These are phyloP conservation scores for Hypoxylon crocopeplum DNA, from an alignment of 495 filamentous ascomycete species.

Conservation along the genomic window DNA sequence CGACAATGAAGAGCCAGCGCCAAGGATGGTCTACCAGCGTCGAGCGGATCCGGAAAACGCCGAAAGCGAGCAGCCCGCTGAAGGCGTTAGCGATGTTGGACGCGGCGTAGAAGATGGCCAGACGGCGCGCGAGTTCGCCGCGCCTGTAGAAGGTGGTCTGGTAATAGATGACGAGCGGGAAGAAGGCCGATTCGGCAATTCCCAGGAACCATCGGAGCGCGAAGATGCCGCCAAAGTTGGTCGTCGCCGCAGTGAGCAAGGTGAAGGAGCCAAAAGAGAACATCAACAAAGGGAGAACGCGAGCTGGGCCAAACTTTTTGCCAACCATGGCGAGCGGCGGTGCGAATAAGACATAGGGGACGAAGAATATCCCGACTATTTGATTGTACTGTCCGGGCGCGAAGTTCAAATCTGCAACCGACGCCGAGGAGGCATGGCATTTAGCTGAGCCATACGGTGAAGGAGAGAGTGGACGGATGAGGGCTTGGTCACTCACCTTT, in stretches of 20 bases:
- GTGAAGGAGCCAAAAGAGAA: constrained; percentile 69
- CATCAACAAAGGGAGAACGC: constrained; percentile 73
- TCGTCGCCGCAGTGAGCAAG: constrained; percentile 56
- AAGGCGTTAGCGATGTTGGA: constrained; percentile 78
- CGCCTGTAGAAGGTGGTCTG: constrained; percentile 71
- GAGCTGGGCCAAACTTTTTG: constrained; percentile 69
- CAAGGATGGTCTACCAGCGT: constrained; percentile 58
- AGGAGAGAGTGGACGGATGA: constrained; percentile 39
- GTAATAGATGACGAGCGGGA: constrained; percentile 68
- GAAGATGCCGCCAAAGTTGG: constrained; percentile 71
- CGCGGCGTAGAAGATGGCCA: constrained; percentile 81
- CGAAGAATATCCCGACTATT: constrained; percentile 74
- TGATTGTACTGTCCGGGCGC: constrained; percentile 71
- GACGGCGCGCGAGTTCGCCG: constrained; percentile 75
- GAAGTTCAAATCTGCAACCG: constrained; percentile 60
- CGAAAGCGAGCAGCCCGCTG: constrained; percentile 75
- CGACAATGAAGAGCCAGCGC: constrained; percentile 81
- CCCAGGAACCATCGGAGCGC: constrained; percentile 71
- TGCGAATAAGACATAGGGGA: constrained; percentile 77
- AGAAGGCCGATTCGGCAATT: constrained; percentile 77
- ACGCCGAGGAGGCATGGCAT: background rate
- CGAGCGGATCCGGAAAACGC: constrained; percentile 71
- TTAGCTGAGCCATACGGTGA: constrained; percentile 4
- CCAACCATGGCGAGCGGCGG: constrained; percentile 71
- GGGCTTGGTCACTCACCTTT: constrained; percentile 51